A percentile compares a stretch with the other conserved stretches of the same genome.
phyloP scores from a whole-genome alignment of 805 yeast species.

The Pichia membranifaciens region DNA sequence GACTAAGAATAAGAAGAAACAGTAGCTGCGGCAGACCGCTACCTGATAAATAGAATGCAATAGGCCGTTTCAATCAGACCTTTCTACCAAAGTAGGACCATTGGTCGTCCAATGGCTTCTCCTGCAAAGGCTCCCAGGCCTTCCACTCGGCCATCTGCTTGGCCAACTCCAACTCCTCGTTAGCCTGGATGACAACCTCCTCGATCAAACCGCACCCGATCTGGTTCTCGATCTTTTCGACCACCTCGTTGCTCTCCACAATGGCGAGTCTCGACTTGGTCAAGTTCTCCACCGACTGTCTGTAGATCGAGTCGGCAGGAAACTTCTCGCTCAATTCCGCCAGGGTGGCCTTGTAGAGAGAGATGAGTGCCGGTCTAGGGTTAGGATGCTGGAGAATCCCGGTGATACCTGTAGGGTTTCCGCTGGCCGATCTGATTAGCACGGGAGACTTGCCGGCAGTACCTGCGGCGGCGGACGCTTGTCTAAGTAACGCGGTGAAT shows the following conservation, averaged over 20 bases:
- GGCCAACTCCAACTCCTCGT: conserved; percentile 68
- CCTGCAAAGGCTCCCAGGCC: conserved; percentile 76
- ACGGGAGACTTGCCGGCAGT: conserved; percentile 19
- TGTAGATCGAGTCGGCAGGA: conserved; percentile 70
- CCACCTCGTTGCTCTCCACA: conserved; percentile 57
- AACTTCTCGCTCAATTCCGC: conserved; percentile 50
- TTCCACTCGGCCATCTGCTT: conserved; percentile 63
- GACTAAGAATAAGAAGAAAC: background rate
- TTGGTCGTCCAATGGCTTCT: conserved; percentile 72
- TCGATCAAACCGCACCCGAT: conserved; percentile 83
- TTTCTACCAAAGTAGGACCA: conserved; percentile 78
- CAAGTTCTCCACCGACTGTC: conserved; percentile 65
- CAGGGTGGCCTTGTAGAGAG: conserved; percentile 67
- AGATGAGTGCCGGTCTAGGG: conserved; percentile 72
- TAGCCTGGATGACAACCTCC: conserved; percentile 76
- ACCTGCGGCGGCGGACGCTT: conserved; percentile 31
- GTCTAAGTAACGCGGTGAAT: conserved; percentile 28
- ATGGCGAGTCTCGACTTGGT: conserved; percentile 63
- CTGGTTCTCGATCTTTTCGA: conserved; percentile 60
- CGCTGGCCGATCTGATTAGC: conserved; percentile 52
- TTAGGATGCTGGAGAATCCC: conserved; percentile 76
- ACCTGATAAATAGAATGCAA: conserved; percentile 1
- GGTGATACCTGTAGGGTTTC: conserved; percentile 76
- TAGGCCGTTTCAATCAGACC: conserved; percentile 28
- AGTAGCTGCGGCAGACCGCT: no score